Percentiles rank a stretch among this genome's conserved stretches.
phyloP scores from a whole-genome alignment of 768 basidiomycete genomes.

The Termitomyces sp. region DNA sequence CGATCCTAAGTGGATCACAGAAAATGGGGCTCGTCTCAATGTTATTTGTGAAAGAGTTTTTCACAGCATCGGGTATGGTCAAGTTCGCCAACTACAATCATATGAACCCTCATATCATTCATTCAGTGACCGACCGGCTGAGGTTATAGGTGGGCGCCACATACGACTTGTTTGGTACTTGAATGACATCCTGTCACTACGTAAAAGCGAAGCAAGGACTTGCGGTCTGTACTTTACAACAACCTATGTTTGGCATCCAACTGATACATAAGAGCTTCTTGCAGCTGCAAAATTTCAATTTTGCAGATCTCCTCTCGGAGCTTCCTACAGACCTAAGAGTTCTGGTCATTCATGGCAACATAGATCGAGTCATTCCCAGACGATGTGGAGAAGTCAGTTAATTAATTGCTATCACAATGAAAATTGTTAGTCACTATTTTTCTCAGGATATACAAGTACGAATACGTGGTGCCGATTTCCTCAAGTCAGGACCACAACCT shows the following conservation, averaged over 20 bases:
- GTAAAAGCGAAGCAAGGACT: conserved; percentile 21
- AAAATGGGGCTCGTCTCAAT: conserved; percentile 19
- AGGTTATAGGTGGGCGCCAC: conserved; percentile 20
- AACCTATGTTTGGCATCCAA: not conserved
- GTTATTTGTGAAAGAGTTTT: conserved; percentile 17
- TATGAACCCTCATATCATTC: not conserved
- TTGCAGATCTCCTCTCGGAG: conserved; percentile 21
- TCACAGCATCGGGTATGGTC: conserved; percentile 11
- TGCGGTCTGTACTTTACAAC: conserved; percentile 18
- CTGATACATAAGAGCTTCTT: not conserved
- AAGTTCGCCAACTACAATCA: not conserved
- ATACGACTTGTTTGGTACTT: not conserved
- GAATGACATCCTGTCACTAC: not conserved
- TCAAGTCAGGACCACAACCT: conserved; percentile 22
- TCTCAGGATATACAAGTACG: conserved; percentile 23
- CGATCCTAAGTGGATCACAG: conserved; percentile 23
- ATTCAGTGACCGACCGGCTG: conserved; percentile 19
- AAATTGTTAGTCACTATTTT: not conserved
- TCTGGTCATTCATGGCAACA: conserved; percentile 35
- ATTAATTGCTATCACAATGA: not conserved
- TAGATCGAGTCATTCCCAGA: conserved; percentile 31
- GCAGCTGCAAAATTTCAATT: conserved; percentile 27
- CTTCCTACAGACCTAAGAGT: conserved; percentile 27
- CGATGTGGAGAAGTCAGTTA: conserved; percentile 23
- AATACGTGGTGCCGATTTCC: conserved; percentile 25